Base-by-base conservation (phyloP, 768 basidiomycete genomes). In the Leucocoprinus sp. region DNA sequence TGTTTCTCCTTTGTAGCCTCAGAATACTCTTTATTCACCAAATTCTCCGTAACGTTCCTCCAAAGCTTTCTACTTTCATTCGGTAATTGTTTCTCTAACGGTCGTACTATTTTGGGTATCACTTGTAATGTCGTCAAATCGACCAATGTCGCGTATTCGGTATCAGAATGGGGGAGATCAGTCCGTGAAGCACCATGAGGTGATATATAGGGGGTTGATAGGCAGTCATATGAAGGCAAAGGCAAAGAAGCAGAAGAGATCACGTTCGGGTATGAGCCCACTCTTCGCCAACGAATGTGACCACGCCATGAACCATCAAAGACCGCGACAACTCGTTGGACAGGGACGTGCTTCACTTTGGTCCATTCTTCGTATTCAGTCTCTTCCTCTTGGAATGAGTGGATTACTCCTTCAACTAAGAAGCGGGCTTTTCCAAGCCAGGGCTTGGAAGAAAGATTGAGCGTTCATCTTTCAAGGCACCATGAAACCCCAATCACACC, bases 1-100 rank as follows among this genome's bases (percentile, higher is more conserved):
- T 92, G 76, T 72, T 99, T 99, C 68, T 85, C 78, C 69, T 74
- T 86, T 47, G 91, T 97, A 42, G 96, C 96, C 33, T 93, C 90
- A 18, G 76, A 73, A 64, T 76, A 99, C 58, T 93, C 87, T 74
- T 96, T 98, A 58, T 67, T 74, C 35, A 87, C 39, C 46, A 98
- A 64, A 48, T 75, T 69, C 36, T 65, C 71, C 41, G 93, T 95
- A 17, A 97, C 88, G 43, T 60, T 74, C 46, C 84, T 80, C 96
- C 96, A 98, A 43, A 98, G 61, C 67, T 76, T 79, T 48, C 92
- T 69, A 50, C 91, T 93, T 69, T 98, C 96, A 45, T 73, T 66
- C 5, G 78, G 73, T 12, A 80, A 71, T 60, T 98, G 96, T 60
- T 75, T 75, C 53, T 80, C 76, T 42, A 98, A 54, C 5, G 92